A percentile compares a stretch with the other conserved stretches of the same genome.
Evolutionary conservation across 2,329 filamentous ascomycete genomes (phyloP).

Genomic region (Diplodia intermedia): DNA sequence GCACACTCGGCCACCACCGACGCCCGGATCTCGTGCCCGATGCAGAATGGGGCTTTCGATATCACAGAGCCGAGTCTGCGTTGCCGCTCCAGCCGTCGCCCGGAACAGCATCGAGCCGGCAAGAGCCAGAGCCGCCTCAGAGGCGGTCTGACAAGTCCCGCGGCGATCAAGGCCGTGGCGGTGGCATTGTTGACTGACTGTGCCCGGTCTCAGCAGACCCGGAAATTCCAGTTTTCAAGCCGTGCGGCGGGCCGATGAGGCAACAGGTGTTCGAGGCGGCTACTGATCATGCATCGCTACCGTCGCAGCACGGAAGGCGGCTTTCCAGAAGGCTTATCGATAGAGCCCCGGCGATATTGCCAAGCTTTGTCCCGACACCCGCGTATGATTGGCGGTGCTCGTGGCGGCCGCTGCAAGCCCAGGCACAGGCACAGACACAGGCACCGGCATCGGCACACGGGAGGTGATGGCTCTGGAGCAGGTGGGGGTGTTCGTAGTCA

Average conservation of each 20-base stretch:
- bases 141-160: constrained; percentile 19
- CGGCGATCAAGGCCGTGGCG: constrained; percentile 1
- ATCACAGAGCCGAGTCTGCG: constrained; percentile 5
- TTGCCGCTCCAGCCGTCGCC: background rate
- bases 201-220: constrained; percentile 2
- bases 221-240: background rate
- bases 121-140: background rate
- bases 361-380: background rate
- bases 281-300: constrained; percentile 19
- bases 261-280: constrained; percentile 16
- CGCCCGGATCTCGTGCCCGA: background rate
- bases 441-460: too few relatives aligned
- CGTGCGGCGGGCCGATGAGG: constrained; percentile 17
- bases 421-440: constrained; percentile 9
- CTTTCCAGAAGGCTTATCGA: constrained; percentile 9
- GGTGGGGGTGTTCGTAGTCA: background rate
- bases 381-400: background rate
- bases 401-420: background rate
- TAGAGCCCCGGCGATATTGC: background rate
- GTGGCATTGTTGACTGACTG: background rate
- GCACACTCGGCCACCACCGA: background rate
- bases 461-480: background rate
- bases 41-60: constrained; percentile 14
- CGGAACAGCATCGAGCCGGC: background rate
- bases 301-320: background rate